A percentile compares a stretch with the other conserved stretches of the same genome.
phyloP scores from a whole-genome alignment of 768 basidiomycete species.

The Galerina sulciceps region DNA sequence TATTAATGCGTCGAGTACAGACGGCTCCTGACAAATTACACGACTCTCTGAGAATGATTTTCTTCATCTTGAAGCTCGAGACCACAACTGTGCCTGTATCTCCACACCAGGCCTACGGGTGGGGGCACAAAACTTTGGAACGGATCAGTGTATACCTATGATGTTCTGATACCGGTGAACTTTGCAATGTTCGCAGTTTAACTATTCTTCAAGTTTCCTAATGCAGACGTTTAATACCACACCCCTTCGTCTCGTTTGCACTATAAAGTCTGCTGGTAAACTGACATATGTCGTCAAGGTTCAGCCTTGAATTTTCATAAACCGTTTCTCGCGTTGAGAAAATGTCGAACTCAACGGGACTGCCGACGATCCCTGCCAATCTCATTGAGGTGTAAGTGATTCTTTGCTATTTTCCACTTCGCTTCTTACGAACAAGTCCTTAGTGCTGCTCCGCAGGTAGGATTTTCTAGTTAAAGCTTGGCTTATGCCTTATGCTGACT shows the following conservation, averaged over 20 bases:
- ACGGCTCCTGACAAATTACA: no score
- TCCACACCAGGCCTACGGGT: no score
- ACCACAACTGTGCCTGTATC: no score
- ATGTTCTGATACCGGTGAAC: no score
- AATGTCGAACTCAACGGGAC: neutral
- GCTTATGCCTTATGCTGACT: no score
- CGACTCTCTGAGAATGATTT: no score
- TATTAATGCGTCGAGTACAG: no score
- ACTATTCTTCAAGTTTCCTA: neutral
- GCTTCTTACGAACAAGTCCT: neutral
- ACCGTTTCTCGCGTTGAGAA: neutral
- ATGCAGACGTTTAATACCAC: neutral
- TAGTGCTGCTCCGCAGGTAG: slow-evolving; percentile 14
- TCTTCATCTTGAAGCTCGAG: no score
- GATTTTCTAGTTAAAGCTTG: neutral
- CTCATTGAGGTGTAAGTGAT: slow-evolving; percentile 6
- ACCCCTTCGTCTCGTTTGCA: neutral
- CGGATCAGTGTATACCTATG: no score
- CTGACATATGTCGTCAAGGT: neutral
- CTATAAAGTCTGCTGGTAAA: neutral
- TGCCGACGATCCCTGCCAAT: slow-evolving; percentile 10
- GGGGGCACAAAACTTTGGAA: no score
- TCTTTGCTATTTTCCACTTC: no score
- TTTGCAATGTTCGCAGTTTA: neutral
- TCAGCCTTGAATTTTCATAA: neutral